A percentile compares a stretch with the other conserved stretches of the same genome.
These are phyloP conservation scores for Wickerhamiella alocasiicola DNA, from an alignment of 805 yeast genomes.

Conservation along the genomic window DNA sequence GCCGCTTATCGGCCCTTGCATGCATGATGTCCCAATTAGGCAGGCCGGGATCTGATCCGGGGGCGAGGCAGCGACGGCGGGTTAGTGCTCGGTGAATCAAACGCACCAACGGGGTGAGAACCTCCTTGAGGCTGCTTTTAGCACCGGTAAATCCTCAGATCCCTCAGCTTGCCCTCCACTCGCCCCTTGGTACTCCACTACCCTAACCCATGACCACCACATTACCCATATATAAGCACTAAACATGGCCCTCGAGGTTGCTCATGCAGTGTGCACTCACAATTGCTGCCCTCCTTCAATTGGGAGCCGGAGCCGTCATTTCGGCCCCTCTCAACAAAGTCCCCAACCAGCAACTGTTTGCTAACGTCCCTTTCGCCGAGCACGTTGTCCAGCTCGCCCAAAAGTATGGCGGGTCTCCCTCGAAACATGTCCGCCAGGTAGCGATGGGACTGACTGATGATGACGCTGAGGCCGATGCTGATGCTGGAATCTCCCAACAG, in stretches of 20 bases:
- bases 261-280: conserved; percentile 14
- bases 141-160: no score
- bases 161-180: no score
- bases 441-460: conserved; percentile 6
- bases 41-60: no score
- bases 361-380: conserved; percentile 17
- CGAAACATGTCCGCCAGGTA: conserved; percentile 11
- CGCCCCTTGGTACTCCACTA: no score
- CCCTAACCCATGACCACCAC: no score
- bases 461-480: conserved; percentile 15
- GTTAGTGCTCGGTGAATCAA: no score
- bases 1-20: no score
- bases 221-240: conserved; percentile 5
- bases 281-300: conserved; percentile 17
- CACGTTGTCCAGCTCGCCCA: conserved; percentile 19
- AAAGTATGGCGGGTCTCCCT: conserved; percentile 19
- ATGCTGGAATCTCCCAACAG: no score
- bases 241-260: not conserved
- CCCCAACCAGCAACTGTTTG: conserved; percentile 15
- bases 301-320: conserved; percentile 19
- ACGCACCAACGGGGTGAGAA: no score
- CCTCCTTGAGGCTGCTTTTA: no score
- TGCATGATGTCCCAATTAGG: no score
- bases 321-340: conserved; percentile 18
- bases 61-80: no score